Conservation (phyloP, 2,329 filamentous ascomycete genomes). For the Sporothrix globosa region DNA sequence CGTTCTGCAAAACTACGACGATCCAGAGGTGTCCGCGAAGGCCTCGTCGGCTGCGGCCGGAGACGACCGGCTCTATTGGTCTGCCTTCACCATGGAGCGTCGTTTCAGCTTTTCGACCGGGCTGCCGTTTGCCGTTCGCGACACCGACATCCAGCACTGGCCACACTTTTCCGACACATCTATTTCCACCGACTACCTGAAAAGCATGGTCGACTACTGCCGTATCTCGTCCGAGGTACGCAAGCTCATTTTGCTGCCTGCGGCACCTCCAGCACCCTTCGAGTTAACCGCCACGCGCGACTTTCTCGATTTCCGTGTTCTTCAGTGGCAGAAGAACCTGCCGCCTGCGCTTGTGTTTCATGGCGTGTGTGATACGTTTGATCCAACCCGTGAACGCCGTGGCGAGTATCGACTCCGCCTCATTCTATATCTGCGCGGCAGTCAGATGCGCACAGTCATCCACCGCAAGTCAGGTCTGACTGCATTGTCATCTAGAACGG, state of each 20-base stretch:
- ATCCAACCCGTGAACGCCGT: background rate
- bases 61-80: constrained; percentile 20
- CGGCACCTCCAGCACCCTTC: constrained; percentile 8
- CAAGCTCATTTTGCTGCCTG: constrained; percentile 12
- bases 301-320: constrained; percentile 21
- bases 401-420: constrained; percentile 22
- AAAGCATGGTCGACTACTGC: constrained; percentile 26
- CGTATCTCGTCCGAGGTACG: constrained; percentile 22
- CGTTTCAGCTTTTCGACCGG: constrained; percentile 22
- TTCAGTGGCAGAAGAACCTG: constrained; percentile 25
- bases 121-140: constrained; percentile 13
- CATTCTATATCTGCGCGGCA: constrained; percentile 11
- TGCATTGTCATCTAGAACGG: background rate
- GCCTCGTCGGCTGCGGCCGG: background rate
- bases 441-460: constrained; percentile 17
- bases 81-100: constrained; percentile 21
- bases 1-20: constrained; percentile 17
- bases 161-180: constrained; percentile 8
- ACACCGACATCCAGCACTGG: constrained; percentile 25
- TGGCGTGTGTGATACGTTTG: constrained; percentile 6
- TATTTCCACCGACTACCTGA: constrained; percentile 2
- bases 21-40: background rate
- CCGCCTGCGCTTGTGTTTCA: background rate
- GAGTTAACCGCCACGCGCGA: constrained; percentile 8
- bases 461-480: constrained; percentile 7